Percentiles rank a stretch among this genome's conserved stretches.
Evolutionary conservation across 495 filamentous ascomycete species (phyloP).

Genomic region (Parathielavia hyrcaniae): DNA sequence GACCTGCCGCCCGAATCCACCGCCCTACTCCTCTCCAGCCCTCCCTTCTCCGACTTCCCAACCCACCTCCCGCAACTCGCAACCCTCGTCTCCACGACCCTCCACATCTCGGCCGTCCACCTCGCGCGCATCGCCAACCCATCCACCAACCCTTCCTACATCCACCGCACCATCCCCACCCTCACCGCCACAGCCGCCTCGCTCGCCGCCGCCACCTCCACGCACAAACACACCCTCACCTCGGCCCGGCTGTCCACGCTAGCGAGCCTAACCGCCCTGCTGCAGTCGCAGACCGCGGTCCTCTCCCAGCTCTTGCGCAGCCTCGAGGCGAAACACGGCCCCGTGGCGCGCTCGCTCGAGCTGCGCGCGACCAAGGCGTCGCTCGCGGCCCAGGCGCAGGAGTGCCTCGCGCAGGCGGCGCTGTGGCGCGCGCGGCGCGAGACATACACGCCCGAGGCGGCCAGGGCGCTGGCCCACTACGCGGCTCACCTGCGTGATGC

Average conservation of each 20-base stretch:
- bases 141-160: conserved; percentile 47
- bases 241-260: conserved; percentile 32
- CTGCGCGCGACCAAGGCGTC: conserved; percentile 51
- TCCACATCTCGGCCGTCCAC: conserved; percentile 36
- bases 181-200: conserved; percentile 28
- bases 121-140: conserved; percentile 45
- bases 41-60: conserved; percentile 39
- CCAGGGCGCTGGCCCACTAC: conserved; percentile 53
- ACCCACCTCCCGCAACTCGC: conserved; percentile 38
- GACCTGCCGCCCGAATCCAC: conserved; percentile 23
- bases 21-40: conserved; percentile 35
- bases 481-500: conserved; percentile 48
- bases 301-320: conserved; percentile 33
- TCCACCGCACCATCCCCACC: conserved; percentile 45
- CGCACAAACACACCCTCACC: conserved; percentile 28
- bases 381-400: conserved; percentile 48
- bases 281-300: conserved; percentile 26
- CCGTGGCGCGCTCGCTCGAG: conserved; percentile 55
- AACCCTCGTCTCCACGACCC: conserved; percentile 35
- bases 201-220: conserved; percentile 23
- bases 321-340: conserved; percentile 56
- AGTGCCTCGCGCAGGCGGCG: conserved; percentile 31
- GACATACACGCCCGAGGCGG: conserved; percentile 54
- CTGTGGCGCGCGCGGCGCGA: conserved; percentile 28
- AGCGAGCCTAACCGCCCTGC: conserved; percentile 27